Conservation (phyloP, 2,329 filamentous ascomycete genomes). For the Ophiocordyceps robertsii region DNA sequence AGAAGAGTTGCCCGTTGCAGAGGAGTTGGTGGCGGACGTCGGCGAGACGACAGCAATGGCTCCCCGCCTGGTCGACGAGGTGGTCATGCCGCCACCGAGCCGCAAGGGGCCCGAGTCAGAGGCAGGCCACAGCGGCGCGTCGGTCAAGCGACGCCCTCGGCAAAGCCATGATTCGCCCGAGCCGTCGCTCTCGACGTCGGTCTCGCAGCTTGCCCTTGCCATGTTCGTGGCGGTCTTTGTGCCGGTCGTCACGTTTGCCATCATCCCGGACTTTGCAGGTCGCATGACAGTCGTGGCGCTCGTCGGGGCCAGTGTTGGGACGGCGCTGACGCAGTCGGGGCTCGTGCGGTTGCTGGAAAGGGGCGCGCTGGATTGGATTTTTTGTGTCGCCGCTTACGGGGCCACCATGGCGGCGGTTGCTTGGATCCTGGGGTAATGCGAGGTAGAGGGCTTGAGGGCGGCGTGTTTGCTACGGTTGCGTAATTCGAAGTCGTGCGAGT, state of each 20-base stretch:
- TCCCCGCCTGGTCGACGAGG: slow-evolving; percentile 5
- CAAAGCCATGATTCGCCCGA: neutral
- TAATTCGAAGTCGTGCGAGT: too few species aligned
- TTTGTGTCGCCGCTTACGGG: slow-evolving; percentile 19
- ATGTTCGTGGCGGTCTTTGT: slow-evolving; percentile 28
- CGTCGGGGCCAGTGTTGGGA: slow-evolving; percentile 30
- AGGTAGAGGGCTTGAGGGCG: neutral
- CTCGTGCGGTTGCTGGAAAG: slow-evolving; percentile 6
- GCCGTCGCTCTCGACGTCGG: neutral
- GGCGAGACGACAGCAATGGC: neutral
- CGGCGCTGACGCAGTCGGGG: slow-evolving; percentile 14
- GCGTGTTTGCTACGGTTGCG: neutral
- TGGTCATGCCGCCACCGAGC: slow-evolving; percentile 2
- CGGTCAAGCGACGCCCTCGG: neutral
- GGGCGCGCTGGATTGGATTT: slow-evolving; percentile 8
- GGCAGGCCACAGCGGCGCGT: neutral
- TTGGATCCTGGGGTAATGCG: neutral
- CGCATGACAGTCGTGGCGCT: slow-evolving; percentile 44
- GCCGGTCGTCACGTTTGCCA: slow-evolving; percentile 43
- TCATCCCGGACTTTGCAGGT: slow-evolving; percentile 41
- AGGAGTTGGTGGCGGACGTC: slow-evolving; percentile 7
- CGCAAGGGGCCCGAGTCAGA: slow-evolving; percentile 1
- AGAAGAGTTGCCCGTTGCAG: slow-evolving; percentile 1
- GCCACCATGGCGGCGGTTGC: slow-evolving; percentile 18
- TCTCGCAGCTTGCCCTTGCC: slow-evolving; percentile 7